Percentiles rank a stretch among this genome's conserved stretches.
Evolutionary conservation across 805 yeast genomes (phyloP).

Genomic region (Metschnikowia reukaufii): DNA sequence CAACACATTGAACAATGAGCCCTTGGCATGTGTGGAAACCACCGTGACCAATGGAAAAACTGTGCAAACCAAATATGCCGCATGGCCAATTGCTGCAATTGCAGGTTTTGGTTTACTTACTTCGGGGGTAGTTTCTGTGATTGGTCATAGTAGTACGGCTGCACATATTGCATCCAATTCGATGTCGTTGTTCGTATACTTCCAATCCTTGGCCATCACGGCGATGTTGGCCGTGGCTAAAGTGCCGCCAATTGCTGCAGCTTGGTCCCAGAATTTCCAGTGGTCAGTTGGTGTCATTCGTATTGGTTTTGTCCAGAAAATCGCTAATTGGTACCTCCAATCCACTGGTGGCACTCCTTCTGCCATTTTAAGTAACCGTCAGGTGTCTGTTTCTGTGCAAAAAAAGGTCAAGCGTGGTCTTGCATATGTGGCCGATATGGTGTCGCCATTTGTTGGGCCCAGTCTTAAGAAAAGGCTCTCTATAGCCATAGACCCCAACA

Average conservation of each 20-base stretch:
- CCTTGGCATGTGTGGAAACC: constrained; percentile 92
- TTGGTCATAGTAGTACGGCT: constrained; percentile 90
- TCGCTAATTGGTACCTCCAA: constrained; percentile 92
- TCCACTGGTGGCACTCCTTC: constrained; percentile 90
- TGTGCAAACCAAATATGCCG: constrained; percentile 75
- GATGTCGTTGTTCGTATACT: constrained; percentile 86
- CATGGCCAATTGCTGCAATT: constrained; percentile 95
- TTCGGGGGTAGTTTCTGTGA: constrained; percentile 81
- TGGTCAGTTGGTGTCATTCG: constrained; percentile 94
- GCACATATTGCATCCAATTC: constrained; percentile 98
- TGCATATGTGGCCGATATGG: constrained; percentile 5
- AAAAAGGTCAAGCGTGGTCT: constrained; percentile 27
- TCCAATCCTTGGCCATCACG: constrained; percentile 88
- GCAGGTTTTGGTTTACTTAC: constrained; percentile 85
- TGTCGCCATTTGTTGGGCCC: background rate
- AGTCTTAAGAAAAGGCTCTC: constrained; percentile 28
- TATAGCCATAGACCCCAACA: constrained; percentile 43
- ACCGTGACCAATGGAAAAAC: constrained; percentile 84
- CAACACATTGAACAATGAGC: constrained; percentile 39
- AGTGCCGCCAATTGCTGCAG: constrained; percentile 95
- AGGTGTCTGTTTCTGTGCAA: constrained; percentile 81
- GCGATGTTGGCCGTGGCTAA: constrained; percentile 93
- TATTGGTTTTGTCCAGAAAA: constrained; percentile 72
- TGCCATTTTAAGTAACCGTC: constrained; percentile 62
- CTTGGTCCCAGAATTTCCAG: constrained; percentile 96